Evolutionary conservation across 768 basidiomycete genomes (phyloP).

Genomic region (Auriscalpium microsporum): DNA sequence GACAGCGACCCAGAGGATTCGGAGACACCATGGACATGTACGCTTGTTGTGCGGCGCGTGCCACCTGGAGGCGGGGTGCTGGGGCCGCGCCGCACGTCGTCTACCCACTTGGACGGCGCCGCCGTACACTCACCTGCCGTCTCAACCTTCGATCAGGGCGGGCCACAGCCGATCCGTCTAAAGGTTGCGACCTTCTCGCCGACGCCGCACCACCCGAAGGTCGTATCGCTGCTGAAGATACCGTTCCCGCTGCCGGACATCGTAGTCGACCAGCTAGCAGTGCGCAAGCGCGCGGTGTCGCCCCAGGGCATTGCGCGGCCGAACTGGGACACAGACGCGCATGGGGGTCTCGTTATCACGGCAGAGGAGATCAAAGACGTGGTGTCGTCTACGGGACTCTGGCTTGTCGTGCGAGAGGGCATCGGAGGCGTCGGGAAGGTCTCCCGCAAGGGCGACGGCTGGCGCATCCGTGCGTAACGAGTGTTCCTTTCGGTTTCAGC

Average conservation of each 20-base stretch:
- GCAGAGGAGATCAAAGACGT: constrained; percentile 94
- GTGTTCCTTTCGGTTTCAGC: not conserved
- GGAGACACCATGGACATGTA: constrained; percentile 93
- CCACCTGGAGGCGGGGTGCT: not conserved
- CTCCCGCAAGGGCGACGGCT: constrained; percentile 69
- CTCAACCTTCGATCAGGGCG: constrained; percentile 5
- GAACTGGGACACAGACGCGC: constrained; percentile 5
- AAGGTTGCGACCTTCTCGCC: constrained; percentile 84
- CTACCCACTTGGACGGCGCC: not conserved
- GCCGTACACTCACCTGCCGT: not conserved
- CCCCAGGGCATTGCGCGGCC: constrained; percentile 26
- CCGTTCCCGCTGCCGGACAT: constrained; percentile 85
- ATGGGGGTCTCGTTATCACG: constrained; percentile 55
- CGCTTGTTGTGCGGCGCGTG: constrained; percentile 54
- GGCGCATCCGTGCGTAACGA: constrained; percentile 55
- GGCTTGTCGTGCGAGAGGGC: constrained; percentile 88
- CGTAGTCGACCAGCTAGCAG: constrained; percentile 51
- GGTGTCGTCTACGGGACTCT: constrained; percentile 79
- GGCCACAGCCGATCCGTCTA: constrained; percentile 26
- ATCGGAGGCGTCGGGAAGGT: constrained; percentile 85
- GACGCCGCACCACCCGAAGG: constrained; percentile 93
- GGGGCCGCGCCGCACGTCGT: constrained; percentile 8
- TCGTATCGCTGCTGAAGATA: constrained; percentile 84
- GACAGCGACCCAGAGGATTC: constrained; percentile 95
- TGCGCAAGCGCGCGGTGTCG: constrained; percentile 41